Evolutionary conservation across 345 rosid species (phyloP), one percentile per base, ranked within the genome.

Genomic region (Murraya paniculata): DNA sequence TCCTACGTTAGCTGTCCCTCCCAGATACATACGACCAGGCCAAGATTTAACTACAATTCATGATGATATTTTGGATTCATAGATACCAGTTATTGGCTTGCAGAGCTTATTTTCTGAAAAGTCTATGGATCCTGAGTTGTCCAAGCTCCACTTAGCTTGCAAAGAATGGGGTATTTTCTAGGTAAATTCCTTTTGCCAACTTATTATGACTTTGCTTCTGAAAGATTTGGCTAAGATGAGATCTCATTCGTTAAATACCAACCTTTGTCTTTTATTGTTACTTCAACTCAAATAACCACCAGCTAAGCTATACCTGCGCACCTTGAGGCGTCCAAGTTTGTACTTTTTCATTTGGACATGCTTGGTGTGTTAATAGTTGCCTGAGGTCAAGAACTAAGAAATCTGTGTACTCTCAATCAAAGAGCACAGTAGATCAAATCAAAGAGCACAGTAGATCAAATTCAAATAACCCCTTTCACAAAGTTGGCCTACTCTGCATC

Each of bases 81-180:
- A 85, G 33, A 59, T 89, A 21, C 90, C 84, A 2, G 69, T 84
- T 55, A 83, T 87, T 9, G 88, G 87, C 68, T 64, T 87, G 83
- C 16, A 83, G 16, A 66, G 68, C 6, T 68, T 89, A 67, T 71
- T 79, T 30, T 80, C 83, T 65, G 60, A 76, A 68, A 72, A 82
- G 33, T 41, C 80, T 30, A 76, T 78, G 85, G 86, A 84, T 30
- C 64, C 83, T 11, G 88, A 87, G 71, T 73, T 86, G 36, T 1
- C 72, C 61, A 87, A 82, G 77, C 86, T 89, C 48, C 74, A 89
- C 41, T 58, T 30, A 18, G 86, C 89, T 39, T 39, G 45, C 45
- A 39, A 39, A 39, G 45, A 39, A 9, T 39, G 45, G 3, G 3
- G 13, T 9, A 80, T 83, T 68, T 77, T 80, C 66, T 81, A 83